phyloP scores from a whole-genome alignment of 768 basidiomycete genomes.

The Leccinum imitatum region DNA sequence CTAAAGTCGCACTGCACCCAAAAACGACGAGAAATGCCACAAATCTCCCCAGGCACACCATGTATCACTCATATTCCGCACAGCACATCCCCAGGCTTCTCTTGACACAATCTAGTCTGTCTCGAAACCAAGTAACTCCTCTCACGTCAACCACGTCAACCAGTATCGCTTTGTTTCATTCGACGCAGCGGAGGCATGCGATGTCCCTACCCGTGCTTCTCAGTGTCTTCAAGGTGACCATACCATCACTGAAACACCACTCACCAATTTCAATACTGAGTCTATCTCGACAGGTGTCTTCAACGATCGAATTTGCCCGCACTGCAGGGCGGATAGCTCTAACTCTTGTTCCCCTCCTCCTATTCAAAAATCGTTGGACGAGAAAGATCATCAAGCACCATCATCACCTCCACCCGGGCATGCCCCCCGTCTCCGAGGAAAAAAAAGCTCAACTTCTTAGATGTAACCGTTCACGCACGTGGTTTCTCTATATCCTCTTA shows the following conservation, averaged over 20 bases:
- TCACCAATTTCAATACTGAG: background rate
- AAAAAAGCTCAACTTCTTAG: slow-evolving; percentile 48
- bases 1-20: background rate
- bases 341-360: slow-evolving; percentile 69
- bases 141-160: background rate
- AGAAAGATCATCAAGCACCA: slow-evolving; percentile 50
- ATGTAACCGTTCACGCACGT: slow-evolving; percentile 48
- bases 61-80: background rate
- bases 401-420: slow-evolving; percentile 35
- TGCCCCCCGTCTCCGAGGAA: slow-evolving; percentile 49
- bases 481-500: slow-evolving; percentile 53
- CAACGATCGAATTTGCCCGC: slow-evolving; percentile 67
- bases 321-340: slow-evolving; percentile 70
- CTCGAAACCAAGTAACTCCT: slow-evolving; percentile 6
- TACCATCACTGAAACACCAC: background rate
- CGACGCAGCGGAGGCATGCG: slow-evolving; percentile 35
- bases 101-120: slow-evolving; percentile 5
- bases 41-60: background rate
- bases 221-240: slow-evolving; percentile 59
- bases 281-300: slow-evolving; percentile 54
- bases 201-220: slow-evolving; percentile 51
- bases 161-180: slow-evolving; percentile 37
- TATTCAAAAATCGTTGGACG: slow-evolving; percentile 56
- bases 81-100: slow-evolving; percentile 6
- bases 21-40: background rate